Conservation (phyloP, 306 rosid species). For the Oemleria cerasiformis region DNA sequence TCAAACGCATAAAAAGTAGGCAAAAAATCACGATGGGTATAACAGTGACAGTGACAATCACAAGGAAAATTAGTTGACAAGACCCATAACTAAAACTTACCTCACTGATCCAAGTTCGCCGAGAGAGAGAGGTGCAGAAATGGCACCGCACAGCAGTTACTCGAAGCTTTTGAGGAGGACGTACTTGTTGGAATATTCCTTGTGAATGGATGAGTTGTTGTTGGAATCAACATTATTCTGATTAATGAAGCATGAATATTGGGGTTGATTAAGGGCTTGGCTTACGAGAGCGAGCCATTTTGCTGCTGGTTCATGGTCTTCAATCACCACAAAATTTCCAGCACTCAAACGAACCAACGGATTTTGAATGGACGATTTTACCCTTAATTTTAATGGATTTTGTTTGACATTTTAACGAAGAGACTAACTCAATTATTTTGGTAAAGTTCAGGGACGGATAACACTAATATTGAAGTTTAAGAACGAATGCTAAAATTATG, state of each 20-base stretch:
- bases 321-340: constrained; percentile 78
- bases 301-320: constrained; percentile 94
- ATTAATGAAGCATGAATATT: constrained; percentile 27
- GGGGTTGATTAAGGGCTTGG: constrained; percentile 72
- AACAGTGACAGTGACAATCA: neutral
- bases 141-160: neutral
- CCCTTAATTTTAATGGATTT: no score
- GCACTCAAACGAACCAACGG: constrained; percentile 94
- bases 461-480: no score
- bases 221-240: constrained; percentile 30
- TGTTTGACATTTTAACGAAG: no score
- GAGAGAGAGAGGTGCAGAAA: neutral
- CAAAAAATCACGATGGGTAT: neutral
- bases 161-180: no score
- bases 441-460: no score
- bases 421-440: no score
- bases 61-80: neutral
- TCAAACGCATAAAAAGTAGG: neutral
- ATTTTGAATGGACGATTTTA: no score
- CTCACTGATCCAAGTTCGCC: neutral
- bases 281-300: constrained; percentile 75
- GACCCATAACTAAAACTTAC: neutral
- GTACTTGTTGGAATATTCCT: constrained; percentile 28
- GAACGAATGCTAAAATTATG: no score
- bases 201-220: neutral